These are phyloP conservation scores for Wickerhamomyces rabaulensis DNA, from an alignment of 805 yeast genomes.

Conservation along the genomic window DNA sequence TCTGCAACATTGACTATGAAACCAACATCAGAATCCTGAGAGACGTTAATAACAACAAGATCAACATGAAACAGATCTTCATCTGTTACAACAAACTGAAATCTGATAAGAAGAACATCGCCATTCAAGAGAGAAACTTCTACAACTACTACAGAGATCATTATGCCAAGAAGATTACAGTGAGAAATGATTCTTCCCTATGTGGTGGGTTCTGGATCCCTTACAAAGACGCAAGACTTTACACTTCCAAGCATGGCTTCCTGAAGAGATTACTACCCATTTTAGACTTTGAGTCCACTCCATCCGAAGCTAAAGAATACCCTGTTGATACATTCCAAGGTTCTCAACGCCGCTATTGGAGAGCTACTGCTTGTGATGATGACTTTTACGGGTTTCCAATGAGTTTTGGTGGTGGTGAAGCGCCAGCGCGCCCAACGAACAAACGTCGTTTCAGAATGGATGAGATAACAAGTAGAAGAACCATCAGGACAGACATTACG, in stretches of 20 bases:
- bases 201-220: conserved; percentile 28
- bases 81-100: conserved; percentile 13
- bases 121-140: conserved; percentile 13
- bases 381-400: conserved; percentile 17
- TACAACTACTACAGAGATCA: conserved; percentile 5
- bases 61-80: conserved; percentile 24
- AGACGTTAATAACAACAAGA: conserved; percentile 8
- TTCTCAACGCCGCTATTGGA: conserved; percentile 8
- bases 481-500: conserved; percentile 7
- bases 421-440: conserved; percentile 10
- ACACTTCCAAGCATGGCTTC: conserved; percentile 17
- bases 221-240: conserved; percentile 9
- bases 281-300: conserved; percentile 11
- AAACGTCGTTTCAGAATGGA: conserved; percentile 5
- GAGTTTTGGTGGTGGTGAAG: conserved; percentile 16
- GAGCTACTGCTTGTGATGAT: conserved; percentile 7
- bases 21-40: conserved; percentile 21
- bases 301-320: conserved; percentile 7
- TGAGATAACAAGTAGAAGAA: conserved; percentile 3
- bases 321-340: conserved; percentile 9
- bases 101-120: conserved; percentile 6
- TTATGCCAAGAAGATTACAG: conserved; percentile 1
- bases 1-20: conserved; percentile 14
- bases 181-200: conserved; percentile 19
- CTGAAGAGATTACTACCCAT: conserved; percentile 11